Conservation (phyloP, 75 land plant genomes). For the Cunninghamia lanceolata region DNA sequence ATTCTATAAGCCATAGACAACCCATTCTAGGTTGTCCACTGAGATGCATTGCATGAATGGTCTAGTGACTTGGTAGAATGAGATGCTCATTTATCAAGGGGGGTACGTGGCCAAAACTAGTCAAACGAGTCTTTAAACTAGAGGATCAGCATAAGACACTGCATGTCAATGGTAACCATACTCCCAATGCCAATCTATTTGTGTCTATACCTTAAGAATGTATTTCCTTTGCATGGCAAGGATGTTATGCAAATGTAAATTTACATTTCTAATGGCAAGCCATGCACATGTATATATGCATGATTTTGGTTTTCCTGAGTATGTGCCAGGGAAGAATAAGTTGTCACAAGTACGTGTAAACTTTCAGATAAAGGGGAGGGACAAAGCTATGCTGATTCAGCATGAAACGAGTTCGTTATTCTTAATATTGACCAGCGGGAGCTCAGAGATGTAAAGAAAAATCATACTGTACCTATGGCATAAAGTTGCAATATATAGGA, state of each 20-base stretch:
- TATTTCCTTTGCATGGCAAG: not conserved
- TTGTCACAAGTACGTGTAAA: not conserved
- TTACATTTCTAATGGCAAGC: not conserved
- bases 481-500: not conserved
- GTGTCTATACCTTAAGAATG: not conserved
- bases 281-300: not conserved
- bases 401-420: not conserved
- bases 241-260: not conserved
- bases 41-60: not conserved
- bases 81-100: not conserved
- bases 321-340: not conserved
- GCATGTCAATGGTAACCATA: not conserved
- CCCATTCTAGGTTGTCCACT: not conserved
- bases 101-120: not conserved
- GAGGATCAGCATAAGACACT: not conserved
- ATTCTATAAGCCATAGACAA: not conserved
- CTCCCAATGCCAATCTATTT: not conserved
- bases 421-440: not conserved
- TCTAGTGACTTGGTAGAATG: not conserved
- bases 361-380: not conserved
- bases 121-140: not conserved
- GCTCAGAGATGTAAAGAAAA: not conserved
- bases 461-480: not conserved
- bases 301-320: not conserved
- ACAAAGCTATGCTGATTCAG: not conserved